Conservation (phyloP, 345 rosid genomes). For the Limnanthes douglasii region DNA sequence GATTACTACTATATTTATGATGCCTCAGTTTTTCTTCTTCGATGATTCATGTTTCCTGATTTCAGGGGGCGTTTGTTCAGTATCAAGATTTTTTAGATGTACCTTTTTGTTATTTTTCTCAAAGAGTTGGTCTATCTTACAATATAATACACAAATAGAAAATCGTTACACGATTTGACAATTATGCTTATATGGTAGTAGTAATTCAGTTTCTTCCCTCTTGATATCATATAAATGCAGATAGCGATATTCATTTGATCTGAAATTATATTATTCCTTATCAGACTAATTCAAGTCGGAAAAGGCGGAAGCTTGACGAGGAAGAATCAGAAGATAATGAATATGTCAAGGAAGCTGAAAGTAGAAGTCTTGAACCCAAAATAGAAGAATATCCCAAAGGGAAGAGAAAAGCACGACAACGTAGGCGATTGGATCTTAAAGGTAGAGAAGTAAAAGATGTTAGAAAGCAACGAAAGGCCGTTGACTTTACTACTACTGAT, state of each 20-base stretch:
- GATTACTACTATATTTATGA: too few relatives aligned
- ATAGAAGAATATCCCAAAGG: conserved; percentile 89
- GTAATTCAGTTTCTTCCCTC: background rate
- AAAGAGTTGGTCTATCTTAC: too few relatives aligned
- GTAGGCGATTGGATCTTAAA: conserved; percentile 63
- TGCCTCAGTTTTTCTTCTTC: too few relatives aligned
- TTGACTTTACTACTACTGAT: conserved; percentile 29
- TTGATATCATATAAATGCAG: background rate
- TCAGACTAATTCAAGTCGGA: conserved; percentile 80
- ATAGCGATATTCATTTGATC: background rate
- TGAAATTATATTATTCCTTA: background rate
- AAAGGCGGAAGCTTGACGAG: conserved; percentile 62
- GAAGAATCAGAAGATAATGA: conserved; percentile 74
- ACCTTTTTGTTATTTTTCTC: too few relatives aligned
- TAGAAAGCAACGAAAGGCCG: conserved; percentile 38
- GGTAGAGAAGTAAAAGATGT: conserved; percentile 68
- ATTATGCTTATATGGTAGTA: too few relatives aligned
- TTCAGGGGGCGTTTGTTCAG: too few relatives aligned
- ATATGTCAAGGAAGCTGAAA: conserved; percentile 28
- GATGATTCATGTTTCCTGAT: too few relatives aligned
- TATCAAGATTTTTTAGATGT: too few relatives aligned
- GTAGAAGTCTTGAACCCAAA: conserved; percentile 41
- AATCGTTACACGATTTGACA: too few relatives aligned
- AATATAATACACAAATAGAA: too few relatives aligned
- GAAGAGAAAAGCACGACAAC: conserved; percentile 75